phyloP scores from a whole-genome alignment of 352 stramenopile genomes.

The Globisporangium paddicum region DNA sequence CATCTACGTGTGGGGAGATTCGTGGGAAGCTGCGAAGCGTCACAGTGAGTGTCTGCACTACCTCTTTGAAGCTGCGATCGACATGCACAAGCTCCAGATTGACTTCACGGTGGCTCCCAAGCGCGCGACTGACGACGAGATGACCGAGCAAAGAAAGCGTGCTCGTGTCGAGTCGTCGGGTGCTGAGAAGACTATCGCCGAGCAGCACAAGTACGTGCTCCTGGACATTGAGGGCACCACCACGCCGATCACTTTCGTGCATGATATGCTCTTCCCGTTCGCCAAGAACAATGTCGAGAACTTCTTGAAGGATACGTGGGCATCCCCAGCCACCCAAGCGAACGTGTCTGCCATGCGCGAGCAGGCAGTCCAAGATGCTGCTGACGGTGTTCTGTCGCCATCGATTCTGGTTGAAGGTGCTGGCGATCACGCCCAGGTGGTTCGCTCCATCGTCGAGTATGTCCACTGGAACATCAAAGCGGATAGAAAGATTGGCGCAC shows the following conservation, averaged over 20 bases:
- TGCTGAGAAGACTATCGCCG: constrained; percentile 34
- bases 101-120: constrained; percentile 52
- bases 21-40: constrained; percentile 95
- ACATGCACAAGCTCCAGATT: constrained; percentile 87
- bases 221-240: constrained; percentile 97
- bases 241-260: constrained; percentile 95
- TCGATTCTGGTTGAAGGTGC: constrained; percentile 15
- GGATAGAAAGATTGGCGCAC: constrained; percentile 81
- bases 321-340: constrained; percentile 35
- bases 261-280: constrained; percentile 94
- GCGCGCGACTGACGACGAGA: constrained; percentile 21
- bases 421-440: constrained; percentile 19
- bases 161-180: constrained; percentile 19
- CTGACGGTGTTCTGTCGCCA: constrained; percentile 24
- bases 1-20: constrained; percentile 95
- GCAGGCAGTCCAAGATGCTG: constrained; percentile 38
- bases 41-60: constrained; percentile 97
- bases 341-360: constrained; percentile 41
- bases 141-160: constrained; percentile 50
- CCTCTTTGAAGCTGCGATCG: constrained; percentile 89
- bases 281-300: constrained; percentile 53
- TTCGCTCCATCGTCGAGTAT: constrained; percentile 41
- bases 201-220: constrained; percentile 90
- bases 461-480: constrained; percentile 67
- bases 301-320: constrained; percentile 61